Percentiles rank a stretch among this genome's conserved stretches.
These are phyloP conservation scores for Cryphonectria nitschkei DNA, from an alignment of 2,329 filamentous ascomycete genomes.

Conservation along the genomic window DNA sequence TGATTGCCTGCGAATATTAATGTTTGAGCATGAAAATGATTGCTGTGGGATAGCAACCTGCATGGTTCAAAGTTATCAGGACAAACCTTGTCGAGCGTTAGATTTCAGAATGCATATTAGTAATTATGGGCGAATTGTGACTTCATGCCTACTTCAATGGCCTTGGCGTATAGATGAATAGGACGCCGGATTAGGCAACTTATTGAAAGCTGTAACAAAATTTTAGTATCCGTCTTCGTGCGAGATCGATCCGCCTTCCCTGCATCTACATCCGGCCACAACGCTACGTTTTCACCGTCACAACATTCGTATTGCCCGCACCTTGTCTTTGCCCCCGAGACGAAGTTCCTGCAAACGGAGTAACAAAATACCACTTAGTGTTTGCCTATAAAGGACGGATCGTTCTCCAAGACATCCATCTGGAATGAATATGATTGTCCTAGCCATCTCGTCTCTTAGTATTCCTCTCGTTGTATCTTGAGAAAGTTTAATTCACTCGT, in stretches of 20 bases:
- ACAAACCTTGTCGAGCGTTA: neutral
- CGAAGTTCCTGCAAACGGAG: neutral
- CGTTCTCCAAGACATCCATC: neutral
- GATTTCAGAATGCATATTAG: neutral
- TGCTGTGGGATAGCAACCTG: neutral
- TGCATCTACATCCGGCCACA: slow-evolving; percentile 9
- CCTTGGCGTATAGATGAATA: neutral
- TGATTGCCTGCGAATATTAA: neutral
- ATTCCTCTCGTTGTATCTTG: neutral
- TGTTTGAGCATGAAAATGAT: neutral
- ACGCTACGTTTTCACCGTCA: neutral
- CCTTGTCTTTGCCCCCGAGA: neutral
- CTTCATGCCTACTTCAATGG: neutral
- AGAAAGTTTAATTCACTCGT: slow-evolving; percentile 1
- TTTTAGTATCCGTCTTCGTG: neutral
- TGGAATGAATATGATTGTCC: neutral
- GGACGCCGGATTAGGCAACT: neutral
- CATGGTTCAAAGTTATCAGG: neutral
- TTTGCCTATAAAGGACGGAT: slow-evolving; percentile 1
- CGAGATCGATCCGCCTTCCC: neutral
- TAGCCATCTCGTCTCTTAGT: neutral
- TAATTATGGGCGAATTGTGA: neutral
- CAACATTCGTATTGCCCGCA: neutral
- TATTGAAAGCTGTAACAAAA: neutral
- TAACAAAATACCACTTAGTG: neutral